Evolutionary conservation across 306 rosid genomes (phyloP), one percentile per base, ranked within the genome.

Genomic region (Abrus pulchellus): DNA sequence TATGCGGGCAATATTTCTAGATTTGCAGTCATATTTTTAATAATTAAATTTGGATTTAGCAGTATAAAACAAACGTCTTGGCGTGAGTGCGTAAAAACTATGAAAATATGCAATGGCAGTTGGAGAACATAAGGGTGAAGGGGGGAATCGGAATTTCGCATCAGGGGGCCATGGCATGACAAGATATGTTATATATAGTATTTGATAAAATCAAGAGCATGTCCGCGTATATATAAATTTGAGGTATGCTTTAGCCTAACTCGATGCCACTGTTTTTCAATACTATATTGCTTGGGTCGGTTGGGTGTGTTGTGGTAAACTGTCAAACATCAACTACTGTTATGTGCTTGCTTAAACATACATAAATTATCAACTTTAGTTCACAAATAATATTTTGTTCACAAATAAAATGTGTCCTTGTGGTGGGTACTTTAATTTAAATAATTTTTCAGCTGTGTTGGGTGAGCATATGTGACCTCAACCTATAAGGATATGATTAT

Each of bases 371-470:
- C 77, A 38, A 49, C 14, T 66, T 57, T 29, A 65, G 30, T 56
- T 66, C 36, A 7, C 59, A 83, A 72, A 55, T 80, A 72, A 78
- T 38, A 28, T 56, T 64, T 67, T 63, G 29, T 33, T 52, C 6
- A 41, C 82, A 82, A 76, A 77, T 63, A 44, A 63, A 71, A 83
- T 63, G 75, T 32, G 20, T 59, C 71, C 45, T 54, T n/a, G 29
- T 69, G 61, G 74, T 82, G 36, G 74, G 52, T 83, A 76, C 75
- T 82, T 61, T 36, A 60, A 7, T 52, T 28, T 5, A 68, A 57
- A 20, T 70, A 12, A 0, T 68, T 38, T 62, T 69, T 62, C 3
- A 12, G 47, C 27, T 1, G 9, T 44, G 29, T 32, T 64, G 44
- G 81, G 59, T 45, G 11, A 49, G 9, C 12, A 5, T 44, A 7